phyloP scores from a whole-genome alignment of 176 grass and related monocot genomes.

The Cymbopogon citratus region DNA sequence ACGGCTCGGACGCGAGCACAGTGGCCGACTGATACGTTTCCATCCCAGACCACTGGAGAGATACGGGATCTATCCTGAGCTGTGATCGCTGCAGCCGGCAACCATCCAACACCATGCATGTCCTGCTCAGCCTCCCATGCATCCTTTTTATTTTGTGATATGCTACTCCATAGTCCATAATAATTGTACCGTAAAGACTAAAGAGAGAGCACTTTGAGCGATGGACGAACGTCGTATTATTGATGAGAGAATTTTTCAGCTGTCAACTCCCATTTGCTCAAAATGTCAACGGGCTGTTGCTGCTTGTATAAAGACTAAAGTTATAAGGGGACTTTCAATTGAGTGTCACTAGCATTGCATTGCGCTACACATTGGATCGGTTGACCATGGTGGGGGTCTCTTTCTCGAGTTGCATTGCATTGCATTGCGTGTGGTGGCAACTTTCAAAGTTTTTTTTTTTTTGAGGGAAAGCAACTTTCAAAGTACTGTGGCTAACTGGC shows the following conservation, averaged over 20 bases:
- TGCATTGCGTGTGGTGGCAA: too few species aligned
- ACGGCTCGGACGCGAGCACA: background rate
- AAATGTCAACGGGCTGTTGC: background rate
- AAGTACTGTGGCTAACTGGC: too few species aligned
- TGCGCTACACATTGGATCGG: background rate
- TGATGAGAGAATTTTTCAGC: background rate
- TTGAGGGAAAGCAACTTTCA: too few species aligned
- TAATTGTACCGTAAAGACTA: background rate
- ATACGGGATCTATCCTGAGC: background rate
- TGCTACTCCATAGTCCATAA: background rate
- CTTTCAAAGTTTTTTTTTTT: too few species aligned
- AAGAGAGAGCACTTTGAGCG: background rate
- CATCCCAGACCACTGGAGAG: too few species aligned
- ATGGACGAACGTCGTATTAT: background rate
- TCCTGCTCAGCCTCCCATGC: too few species aligned
- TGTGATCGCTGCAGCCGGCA: background rate
- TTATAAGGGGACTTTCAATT: background rate
- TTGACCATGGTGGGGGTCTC: background rate
- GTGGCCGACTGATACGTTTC: conserved; percentile 23
- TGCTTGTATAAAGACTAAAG: background rate
- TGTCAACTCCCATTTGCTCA: background rate
- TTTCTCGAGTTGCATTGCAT: background rate
- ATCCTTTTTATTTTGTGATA: background rate
- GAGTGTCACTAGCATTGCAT: too few species aligned
- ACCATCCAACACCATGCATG: background rate